Percentiles rank a stretch among this genome's conserved stretches.
These are phyloP conservation scores for Nannizziopsis arthrosporioides DNA, from an alignment of 2,329 filamentous ascomycete species.

Conservation along the genomic window DNA sequence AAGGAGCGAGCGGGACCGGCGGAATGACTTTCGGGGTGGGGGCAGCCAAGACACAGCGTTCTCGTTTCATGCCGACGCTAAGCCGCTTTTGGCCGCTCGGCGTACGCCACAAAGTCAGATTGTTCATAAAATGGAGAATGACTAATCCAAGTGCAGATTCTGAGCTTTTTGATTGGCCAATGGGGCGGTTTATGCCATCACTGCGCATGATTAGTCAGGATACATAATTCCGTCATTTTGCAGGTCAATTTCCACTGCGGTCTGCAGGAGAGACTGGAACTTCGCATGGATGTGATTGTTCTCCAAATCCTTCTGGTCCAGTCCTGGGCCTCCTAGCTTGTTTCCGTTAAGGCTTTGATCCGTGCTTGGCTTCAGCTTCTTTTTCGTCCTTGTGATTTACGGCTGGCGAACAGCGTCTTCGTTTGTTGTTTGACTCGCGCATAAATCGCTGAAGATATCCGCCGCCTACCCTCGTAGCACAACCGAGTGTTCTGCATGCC, in stretches of 20 bases:
- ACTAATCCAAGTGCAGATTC: background rate
- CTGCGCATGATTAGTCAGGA: background rate
- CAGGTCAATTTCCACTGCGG: background rate
- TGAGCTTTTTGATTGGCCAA: background rate
- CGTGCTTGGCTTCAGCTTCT: slow-evolving; percentile 8
- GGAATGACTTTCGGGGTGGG: background rate
- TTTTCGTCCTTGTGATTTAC: slow-evolving; percentile 3
- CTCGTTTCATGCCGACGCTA: background rate
- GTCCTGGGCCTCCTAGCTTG: background rate
- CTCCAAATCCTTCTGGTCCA: background rate
- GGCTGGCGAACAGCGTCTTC: background rate
- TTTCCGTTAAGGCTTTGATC: background rate
- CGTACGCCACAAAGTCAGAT: background rate
- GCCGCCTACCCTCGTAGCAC: too few species aligned
- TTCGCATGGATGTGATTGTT: background rate
- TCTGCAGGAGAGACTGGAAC: background rate
- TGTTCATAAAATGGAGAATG: background rate
- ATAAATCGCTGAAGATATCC: too few species aligned
- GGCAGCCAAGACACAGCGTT: background rate
- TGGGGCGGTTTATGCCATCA: background rate
- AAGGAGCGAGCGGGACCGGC: background rate
- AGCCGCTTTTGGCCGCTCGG: background rate
- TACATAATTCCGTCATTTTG: background rate
- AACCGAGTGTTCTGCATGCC: too few species aligned
- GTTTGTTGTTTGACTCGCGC: background rate